Evolutionary conservation across 306 rosid genomes (phyloP).

Genomic region (Lupinus albus): DNA sequence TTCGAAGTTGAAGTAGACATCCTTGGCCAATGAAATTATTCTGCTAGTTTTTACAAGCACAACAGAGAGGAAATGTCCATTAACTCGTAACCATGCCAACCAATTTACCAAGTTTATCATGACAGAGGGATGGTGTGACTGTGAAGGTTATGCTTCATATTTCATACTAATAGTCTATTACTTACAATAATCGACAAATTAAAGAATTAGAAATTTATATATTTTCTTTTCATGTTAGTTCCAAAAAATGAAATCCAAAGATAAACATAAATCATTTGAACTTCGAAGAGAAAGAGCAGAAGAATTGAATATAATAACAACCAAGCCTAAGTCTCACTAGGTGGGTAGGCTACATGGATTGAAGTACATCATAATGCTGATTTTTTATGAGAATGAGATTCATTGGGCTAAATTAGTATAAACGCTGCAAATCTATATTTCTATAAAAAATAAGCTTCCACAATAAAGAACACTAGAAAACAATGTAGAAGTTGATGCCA

Average conservation of each 20-base stretch:
- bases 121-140: background rate
- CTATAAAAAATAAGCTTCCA: background rate
- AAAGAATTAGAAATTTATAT: no score
- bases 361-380: background rate
- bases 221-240: no score
- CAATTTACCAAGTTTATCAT: background rate
- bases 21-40: conserved; percentile 30
- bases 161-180: background rate
- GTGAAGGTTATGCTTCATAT: background rate
- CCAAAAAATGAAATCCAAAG: background rate
- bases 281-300: background rate
- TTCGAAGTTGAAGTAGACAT: conserved; percentile 52
- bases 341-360: no score
- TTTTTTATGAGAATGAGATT: background rate
- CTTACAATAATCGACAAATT: background rate
- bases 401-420: background rate
- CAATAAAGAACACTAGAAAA: background rate
- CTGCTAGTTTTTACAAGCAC: conserved; percentile 18
- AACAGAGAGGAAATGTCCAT: conserved; percentile 14
- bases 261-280: background rate
- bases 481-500: background rate
- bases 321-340: no score
- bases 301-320: no score
- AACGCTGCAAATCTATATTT: background rate
- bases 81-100: conserved; percentile 2